A percentile compares a stretch with the other conserved stretches of the same genome.
These are phyloP conservation scores for Apophysomyces ossiformis DNA, from an alignment of 371 early-diverging fungal genomes.

Conservation along the genomic window DNA sequence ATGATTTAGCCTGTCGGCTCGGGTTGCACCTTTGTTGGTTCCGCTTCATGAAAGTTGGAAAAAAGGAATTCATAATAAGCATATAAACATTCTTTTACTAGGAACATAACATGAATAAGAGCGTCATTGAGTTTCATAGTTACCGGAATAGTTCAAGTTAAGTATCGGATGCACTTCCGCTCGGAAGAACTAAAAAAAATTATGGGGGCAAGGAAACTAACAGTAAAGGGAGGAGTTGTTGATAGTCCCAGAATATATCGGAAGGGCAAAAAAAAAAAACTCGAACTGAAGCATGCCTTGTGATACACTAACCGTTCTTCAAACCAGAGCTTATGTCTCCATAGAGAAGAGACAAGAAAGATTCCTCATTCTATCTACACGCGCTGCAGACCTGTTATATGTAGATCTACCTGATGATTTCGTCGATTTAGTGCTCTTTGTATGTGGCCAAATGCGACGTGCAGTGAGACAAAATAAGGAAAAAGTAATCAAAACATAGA, in stretches of 20 bases:
- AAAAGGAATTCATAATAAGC: neutral
- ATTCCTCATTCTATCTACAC: no score
- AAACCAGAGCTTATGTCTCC: neutral
- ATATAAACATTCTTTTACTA: no score
- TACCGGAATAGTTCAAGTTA: neutral
- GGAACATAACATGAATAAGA: neutral
- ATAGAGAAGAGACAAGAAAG: no score
- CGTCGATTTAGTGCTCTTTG: constrained; percentile 1
- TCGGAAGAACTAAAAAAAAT: neutral
- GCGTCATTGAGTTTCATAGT: neutral
- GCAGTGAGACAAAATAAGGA: constrained; percentile 6
- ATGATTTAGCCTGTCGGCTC: constrained; percentile 11
- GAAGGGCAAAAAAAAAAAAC: neutral
- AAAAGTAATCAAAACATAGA: constrained; percentile 7
- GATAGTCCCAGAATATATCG: neutral
- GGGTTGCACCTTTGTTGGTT: constrained; percentile 6
- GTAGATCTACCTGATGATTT: neutral
- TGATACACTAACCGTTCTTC: neutral
- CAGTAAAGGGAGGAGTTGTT: neutral
- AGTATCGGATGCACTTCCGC: neutral
- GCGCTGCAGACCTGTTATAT: neutral
- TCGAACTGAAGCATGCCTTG: neutral
- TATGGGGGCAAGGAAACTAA: neutral
- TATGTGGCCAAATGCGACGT: neutral
- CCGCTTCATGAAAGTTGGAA: neutral